phyloP scores from a whole-genome alignment of 192 early-diverging fungal genomes.

The Gigaspora rosea region DNA sequence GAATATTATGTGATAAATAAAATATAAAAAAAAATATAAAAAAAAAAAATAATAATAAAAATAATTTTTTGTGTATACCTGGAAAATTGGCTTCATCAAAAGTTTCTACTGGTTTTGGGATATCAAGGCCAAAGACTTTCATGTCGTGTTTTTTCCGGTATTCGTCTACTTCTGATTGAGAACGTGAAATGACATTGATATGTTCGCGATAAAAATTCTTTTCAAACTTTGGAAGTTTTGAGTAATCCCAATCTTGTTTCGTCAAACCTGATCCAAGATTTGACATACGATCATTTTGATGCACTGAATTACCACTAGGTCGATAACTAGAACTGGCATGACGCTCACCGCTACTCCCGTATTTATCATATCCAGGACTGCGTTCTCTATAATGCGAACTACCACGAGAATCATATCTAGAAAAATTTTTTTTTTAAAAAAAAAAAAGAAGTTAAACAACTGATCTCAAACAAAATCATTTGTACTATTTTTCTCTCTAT shows the following conservation, averaged over 20 bases:
- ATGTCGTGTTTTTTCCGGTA: conserved; percentile 82
- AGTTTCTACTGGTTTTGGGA: conserved; percentile 86
- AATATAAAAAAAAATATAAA: no score
- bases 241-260: conserved; percentile 68
- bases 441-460: not conserved
- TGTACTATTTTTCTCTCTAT: not conserved
- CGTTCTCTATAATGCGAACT: conserved; percentile 58
- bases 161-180: conserved; percentile 71
- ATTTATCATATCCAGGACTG: conserved; percentile 44
- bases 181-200: conserved; percentile 64
- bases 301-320: conserved; percentile 45
- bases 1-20: no score
- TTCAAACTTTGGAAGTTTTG: conserved; percentile 77
- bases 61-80: conserved; percentile 31
- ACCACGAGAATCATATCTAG: conserved; percentile 48
- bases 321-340: conserved; percentile 26
- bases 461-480: not conserved
- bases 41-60: no score
- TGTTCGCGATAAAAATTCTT: conserved; percentile 98
- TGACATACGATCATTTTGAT: conserved; percentile 54
- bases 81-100: conserved; percentile 95
- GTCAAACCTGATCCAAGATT: conserved; percentile 60
- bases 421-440: not conserved
- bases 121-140: conserved; percentile 76
- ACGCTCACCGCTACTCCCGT: conserved; percentile 39